Conservation (phyloP, 257 asterid genomes). For the Euphrasia confusa region DNA sequence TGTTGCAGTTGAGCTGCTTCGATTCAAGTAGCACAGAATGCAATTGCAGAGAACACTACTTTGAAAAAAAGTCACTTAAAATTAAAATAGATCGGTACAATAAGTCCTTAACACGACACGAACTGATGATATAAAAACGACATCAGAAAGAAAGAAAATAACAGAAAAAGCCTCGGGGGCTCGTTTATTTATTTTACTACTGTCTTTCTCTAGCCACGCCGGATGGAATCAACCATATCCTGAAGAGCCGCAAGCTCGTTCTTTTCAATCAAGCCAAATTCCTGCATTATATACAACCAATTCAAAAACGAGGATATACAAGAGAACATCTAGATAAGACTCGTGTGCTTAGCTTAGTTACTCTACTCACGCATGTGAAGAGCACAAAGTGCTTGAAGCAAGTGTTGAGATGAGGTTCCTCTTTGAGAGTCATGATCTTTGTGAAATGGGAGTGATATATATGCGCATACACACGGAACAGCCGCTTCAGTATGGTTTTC, state of each 20-base stretch:
- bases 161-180: background rate
- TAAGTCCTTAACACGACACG: background rate
- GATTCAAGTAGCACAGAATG: no score
- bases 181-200: background rate
- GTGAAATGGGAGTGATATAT: conserved; percentile 49
- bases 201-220: conserved; percentile 13
- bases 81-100: conserved; percentile 5
- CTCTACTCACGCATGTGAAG: conserved; percentile 22
- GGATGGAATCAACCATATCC: conserved; percentile 37
- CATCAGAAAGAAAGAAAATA: background rate
- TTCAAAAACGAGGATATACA: background rate
- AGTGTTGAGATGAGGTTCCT: conserved; percentile 51
- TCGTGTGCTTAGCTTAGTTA: conserved; percentile 24
- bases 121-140: background rate
- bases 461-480: conserved; percentile 51
- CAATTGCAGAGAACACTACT: background rate
- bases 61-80: background rate
- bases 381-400: conserved; percentile 56
- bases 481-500: conserved; percentile 38
- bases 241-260: conserved; percentile 41
- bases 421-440: conserved; percentile 39
- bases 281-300: conserved; percentile 34
- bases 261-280: conserved; percentile 41
- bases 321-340: background rate
- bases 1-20: background rate